Conservation (phyloP, 83 land plant genomes). For the Picea abies region DNA sequence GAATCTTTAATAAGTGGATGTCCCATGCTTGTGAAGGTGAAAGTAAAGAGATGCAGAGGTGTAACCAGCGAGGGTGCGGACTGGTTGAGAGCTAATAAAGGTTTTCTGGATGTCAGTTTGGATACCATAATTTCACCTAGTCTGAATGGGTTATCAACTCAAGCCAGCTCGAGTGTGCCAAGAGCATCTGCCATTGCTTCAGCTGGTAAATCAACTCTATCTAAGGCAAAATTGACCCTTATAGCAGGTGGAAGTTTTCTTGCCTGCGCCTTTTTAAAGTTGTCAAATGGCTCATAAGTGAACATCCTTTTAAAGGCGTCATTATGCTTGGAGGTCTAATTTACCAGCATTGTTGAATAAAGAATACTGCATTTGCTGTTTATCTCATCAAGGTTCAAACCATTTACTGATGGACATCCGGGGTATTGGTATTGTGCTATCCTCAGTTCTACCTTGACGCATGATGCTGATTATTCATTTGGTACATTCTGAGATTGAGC, state of each 20-base stretch:
- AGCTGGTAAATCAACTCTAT: slow-evolving; percentile 8
- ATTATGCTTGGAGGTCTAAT: too few relatives aligned
- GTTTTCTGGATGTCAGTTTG: slow-evolving; percentile 48
- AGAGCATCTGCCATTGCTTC: neutral
- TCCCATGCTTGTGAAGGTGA: slow-evolving; percentile 81
- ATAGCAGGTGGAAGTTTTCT: slow-evolving; percentile 5
- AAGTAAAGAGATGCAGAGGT: slow-evolving; percentile 74
- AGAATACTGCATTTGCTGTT: too few relatives aligned
- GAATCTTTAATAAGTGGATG: slow-evolving; percentile 75
- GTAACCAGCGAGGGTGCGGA: slow-evolving; percentile 62
- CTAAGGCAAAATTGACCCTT: neutral
- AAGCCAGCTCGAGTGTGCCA: neutral
- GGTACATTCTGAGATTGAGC: too few relatives aligned
- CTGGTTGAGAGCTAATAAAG: slow-evolving; percentile 52
- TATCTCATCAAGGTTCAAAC: too few relatives aligned
- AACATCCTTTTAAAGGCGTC: too few relatives aligned
- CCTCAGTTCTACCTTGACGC: too few relatives aligned
- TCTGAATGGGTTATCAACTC: neutral
- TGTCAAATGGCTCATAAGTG: neutral
- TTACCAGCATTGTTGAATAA: too few relatives aligned
- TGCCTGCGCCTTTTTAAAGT: neutral
- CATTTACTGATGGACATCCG: too few relatives aligned
- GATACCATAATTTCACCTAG: slow-evolving; percentile 21
- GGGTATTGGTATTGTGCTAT: too few relatives aligned
- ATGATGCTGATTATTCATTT: too few relatives aligned